Evolutionary conservation across 352 stramenopile species (phyloP).

Genomic region (Phytophthora rubi): DNA sequence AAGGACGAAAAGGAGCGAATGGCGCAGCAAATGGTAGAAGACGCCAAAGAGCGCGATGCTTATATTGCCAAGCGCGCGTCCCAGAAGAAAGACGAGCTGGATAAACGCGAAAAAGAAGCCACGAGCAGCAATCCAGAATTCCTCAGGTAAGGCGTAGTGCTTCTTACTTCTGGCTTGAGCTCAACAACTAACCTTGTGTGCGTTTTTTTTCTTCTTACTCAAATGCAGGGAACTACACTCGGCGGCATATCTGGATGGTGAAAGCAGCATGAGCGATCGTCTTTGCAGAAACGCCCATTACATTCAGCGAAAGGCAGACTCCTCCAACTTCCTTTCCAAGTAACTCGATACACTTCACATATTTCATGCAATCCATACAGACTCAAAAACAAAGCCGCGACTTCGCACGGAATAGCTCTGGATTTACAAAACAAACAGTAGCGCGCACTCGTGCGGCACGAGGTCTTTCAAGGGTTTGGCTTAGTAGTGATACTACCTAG

Average conservation of each 20-base stretch:
- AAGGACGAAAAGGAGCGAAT: conserved; percentile 72
- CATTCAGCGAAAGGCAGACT: conserved; percentile 82
- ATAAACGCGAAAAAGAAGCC: conserved; percentile 58
- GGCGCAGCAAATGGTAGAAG: conserved; percentile 75
- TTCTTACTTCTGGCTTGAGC: background rate
- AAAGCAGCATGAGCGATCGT: conserved; percentile 76
- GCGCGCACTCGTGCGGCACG: too few species aligned
- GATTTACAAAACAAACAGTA: too few species aligned
- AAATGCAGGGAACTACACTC: conserved; percentile 67
- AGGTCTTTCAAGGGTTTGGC: too few species aligned
- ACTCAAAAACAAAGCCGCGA: background rate
- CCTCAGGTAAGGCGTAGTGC: conserved; percentile 55
- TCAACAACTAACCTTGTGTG: background rate
- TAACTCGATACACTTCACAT: conserved; percentile 22
- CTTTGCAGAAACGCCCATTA: conserved; percentile 86
- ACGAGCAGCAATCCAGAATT: conserved; percentile 72
- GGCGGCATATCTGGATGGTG: conserved; percentile 67
- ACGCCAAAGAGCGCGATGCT: conserved; percentile 73
- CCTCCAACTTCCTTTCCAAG: conserved; percentile 83
- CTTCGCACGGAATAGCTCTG: too few species aligned
- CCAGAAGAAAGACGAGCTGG: conserved; percentile 60
- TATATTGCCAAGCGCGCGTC: conserved; percentile 58
- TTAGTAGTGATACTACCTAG: too few species aligned
- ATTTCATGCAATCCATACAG: conserved; percentile 4
- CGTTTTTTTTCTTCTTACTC: too few species aligned